Evolutionary conservation across 2,329 filamentous ascomycete genomes (phyloP).

Genomic region (Exophiala spinifera): DNA sequence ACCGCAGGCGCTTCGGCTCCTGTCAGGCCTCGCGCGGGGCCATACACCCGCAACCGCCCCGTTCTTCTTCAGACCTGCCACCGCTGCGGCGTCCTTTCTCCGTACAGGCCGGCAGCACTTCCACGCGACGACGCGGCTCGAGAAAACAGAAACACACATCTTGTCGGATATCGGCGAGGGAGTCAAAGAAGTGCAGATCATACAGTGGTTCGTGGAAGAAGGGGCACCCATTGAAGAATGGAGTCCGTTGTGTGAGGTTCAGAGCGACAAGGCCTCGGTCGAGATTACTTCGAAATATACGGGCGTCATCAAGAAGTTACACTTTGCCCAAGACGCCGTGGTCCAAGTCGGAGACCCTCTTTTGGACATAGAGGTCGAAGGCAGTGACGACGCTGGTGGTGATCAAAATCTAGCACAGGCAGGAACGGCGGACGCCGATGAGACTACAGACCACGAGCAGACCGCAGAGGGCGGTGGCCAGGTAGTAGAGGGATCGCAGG

Average conservation of each 20-base stretch:
- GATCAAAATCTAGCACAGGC: slow-evolving; percentile 24
- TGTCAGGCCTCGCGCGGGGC: slow-evolving; percentile 10
- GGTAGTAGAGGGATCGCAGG: slow-evolving; percentile 13
- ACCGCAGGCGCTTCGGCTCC: slow-evolving; percentile 18
- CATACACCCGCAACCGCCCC: slow-evolving; percentile 3
- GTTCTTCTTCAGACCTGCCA: too few species aligned
- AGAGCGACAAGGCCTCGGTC: slow-evolving; percentile 87
- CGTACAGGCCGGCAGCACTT: slow-evolving; percentile 15
- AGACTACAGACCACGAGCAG: too few species aligned
- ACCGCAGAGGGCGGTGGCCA: not conserved
- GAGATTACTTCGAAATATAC: slow-evolving; percentile 95
- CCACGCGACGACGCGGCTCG: slow-evolving; percentile 19
- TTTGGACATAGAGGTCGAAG: slow-evolving; percentile 30
- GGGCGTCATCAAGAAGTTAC: slow-evolving; percentile 90
- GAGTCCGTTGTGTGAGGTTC: slow-evolving; percentile 95
- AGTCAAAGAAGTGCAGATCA: slow-evolving; percentile 97
- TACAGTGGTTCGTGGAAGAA: slow-evolving; percentile 98
- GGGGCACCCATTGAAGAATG: slow-evolving; percentile 96
- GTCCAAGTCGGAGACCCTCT: slow-evolving; percentile 69
- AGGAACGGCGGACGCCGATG: slow-evolving; percentile 1
- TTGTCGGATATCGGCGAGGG: slow-evolving; percentile 53
- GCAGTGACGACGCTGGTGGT: slow-evolving; percentile 23
- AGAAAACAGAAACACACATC: slow-evolving; percentile 25
- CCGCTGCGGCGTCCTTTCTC: slow-evolving; percentile 15
- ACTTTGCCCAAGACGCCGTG: slow-evolving; percentile 95